Base-by-base conservation (phyloP, 768 basidiomycete genomes). In the Lentinula sp. region DNA sequence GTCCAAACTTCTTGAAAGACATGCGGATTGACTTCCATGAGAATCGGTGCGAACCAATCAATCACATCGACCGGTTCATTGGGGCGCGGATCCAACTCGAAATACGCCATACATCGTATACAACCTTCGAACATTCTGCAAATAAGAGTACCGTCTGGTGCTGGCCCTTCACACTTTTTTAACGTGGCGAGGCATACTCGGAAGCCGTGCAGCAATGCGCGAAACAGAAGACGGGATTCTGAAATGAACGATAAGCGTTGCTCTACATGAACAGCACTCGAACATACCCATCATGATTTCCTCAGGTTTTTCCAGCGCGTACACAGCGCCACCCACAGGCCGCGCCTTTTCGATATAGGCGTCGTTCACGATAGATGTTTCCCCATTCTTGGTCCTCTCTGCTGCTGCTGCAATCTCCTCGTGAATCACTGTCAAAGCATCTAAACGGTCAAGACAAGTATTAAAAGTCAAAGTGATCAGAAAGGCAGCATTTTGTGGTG, bases 1-100 rank as follows among this genome's bases (percentile, higher is more conserved):
- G 91, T 93, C 94, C 95, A 96, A 36, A 98, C 91, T 74, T 97
- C 94, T 72, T 96, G 91, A 71, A 97, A 95, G 62, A 95, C 90
- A 68, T 96, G 92, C 7, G 91, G 79, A 68, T 97, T 91, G 66
- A 95, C 83, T 70, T 95, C 91, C 41, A 85, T 73, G 48, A 95
- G 81, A 45, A 90, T 85, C 23, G 84, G 82, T 5, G 84, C 86
- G 62, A 98, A 85, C 81, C 88, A 87, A 61, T 99, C 96, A 67
- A 94, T 82, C 5, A 87, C 87, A 69, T 98, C 95, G 56, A 87
- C 79, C 59, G 78, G 77, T 46, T 72, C 83, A 41, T 79, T 84
- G 55, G 90, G 76, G 48, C 85, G 84, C 55, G 82, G 81, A 60
- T 88, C 61, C 35, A 45, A 79, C 61, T 90, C 91, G 69, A 92